Evolutionary conservation across 169 alveolate species (phyloP).

Genomic region (Plasmodium reichenowi): DNA sequence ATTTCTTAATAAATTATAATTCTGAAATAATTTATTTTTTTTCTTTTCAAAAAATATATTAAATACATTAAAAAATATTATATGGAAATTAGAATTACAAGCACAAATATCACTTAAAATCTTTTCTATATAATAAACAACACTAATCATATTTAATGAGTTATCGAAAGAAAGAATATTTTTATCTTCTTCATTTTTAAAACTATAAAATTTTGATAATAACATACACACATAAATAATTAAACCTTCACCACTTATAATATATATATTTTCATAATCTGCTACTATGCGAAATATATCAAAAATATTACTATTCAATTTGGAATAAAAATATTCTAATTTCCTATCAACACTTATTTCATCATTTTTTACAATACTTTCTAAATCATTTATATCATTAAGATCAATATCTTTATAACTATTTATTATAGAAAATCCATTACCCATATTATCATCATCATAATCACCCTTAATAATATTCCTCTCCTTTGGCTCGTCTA

Average conservation of each 20-base stretch:
- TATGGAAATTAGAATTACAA: conserved; percentile 75
- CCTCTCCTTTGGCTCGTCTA: conserved; percentile 25
- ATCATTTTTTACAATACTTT: conserved; percentile 32
- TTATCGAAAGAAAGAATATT: conserved; percentile 58
- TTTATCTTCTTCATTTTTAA: conserved; percentile 65
- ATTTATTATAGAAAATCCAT: conserved; percentile 12
- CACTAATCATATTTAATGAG: conserved; percentile 60
- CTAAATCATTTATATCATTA: conserved; percentile 60
- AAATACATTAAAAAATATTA: conserved; percentile 83
- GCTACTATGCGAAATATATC: conserved; percentile 70
- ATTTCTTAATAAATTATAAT: conserved; percentile 77
- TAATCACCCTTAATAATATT: conserved; percentile 13
- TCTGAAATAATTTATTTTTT: conserved; percentile 38
- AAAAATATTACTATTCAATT: conserved; percentile 50
- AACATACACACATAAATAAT: conserved; percentile 62
- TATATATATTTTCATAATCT: conserved; percentile 64
- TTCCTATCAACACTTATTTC: conserved; percentile 53
- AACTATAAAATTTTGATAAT: conserved; percentile 57
- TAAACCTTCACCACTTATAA: conserved; percentile 72
- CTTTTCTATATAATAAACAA: conserved; percentile 61
- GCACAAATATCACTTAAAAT: conserved; percentile 40
- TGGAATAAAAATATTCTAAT: conserved; percentile 59
- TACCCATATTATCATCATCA: conserved; percentile 39
- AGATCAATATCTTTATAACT: not conserved
- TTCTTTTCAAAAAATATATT: conserved; percentile 78